phyloP scores from a whole-genome alignment of 441 rosid genomes.

The Populus hybrid region DNA sequence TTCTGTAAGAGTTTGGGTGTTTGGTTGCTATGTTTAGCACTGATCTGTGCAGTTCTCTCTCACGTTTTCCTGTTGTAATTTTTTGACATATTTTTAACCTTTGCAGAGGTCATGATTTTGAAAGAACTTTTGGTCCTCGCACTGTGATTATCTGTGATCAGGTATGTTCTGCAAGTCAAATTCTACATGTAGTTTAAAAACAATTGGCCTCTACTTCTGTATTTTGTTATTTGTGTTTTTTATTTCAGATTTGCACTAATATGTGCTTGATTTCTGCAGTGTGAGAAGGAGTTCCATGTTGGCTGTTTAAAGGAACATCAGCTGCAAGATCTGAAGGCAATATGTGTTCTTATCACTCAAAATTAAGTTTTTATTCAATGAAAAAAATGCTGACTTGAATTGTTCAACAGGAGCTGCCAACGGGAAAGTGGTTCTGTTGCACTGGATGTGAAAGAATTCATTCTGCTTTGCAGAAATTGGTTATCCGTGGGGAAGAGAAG shows the following conservation, averaged over 20 bases:
- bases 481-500: slow-evolving; percentile 64
- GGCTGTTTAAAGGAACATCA: slow-evolving; percentile 85
- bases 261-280: slow-evolving; percentile 40
- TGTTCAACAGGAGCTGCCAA: slow-evolving; percentile 71
- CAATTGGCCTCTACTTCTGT: slow-evolving; percentile 8
- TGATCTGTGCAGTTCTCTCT: background rate
- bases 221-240: slow-evolving; percentile 10
- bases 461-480: slow-evolving; percentile 51
- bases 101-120: slow-evolving; percentile 71
- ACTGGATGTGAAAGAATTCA: slow-evolving; percentile 51
- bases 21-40: background rate
- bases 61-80: background rate
- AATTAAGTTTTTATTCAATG: slow-evolving; percentile 3
- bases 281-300: slow-evolving; percentile 94
- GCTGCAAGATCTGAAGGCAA: slow-evolving; percentile 79
- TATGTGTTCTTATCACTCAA: slow-evolving; percentile 5
- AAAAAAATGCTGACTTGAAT: slow-evolving; percentile 13
- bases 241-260: slow-evolving; percentile 4
- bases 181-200: slow-evolving; percentile 8
- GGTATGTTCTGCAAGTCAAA: slow-evolving; percentile 36
- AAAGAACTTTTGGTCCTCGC: slow-evolving; percentile 63
- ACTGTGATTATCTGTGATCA: slow-evolving; percentile 91
- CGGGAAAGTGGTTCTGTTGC: slow-evolving; percentile 88
- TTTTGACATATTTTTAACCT: slow-evolving; percentile 13
- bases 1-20: background rate